phyloP scores from a whole-genome alignment of 495 filamentous ascomycete species.

The Hyaloscypha hepaticicola region DNA sequence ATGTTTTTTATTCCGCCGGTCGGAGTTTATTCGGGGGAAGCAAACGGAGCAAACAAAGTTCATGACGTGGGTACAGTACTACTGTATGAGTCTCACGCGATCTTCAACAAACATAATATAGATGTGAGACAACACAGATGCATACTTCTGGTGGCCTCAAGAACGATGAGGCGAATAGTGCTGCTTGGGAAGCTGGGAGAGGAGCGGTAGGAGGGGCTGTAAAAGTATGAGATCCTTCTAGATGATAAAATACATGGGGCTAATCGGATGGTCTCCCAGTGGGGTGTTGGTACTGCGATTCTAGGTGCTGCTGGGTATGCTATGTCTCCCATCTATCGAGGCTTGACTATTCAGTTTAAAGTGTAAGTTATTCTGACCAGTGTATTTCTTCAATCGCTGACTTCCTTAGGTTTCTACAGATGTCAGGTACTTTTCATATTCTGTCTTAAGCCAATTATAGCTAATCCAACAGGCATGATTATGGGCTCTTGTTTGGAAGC shows the following conservation, averaged over 20 bases:
- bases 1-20: not conserved
- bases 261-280: constrained; percentile 45
- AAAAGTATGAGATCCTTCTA: constrained; percentile 41
- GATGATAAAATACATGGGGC: not conserved
- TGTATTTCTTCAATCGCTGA: constrained; percentile 3
- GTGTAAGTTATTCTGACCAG: constrained; percentile 50
- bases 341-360: constrained; percentile 87
- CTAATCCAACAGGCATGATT: constrained; percentile 58
- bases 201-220: constrained; percentile 60
- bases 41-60: constrained; percentile 5
- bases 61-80: constrained; percentile 16
- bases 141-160: constrained; percentile 34
- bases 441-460: not conserved
- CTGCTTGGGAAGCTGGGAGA: constrained; percentile 60
- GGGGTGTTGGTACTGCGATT: constrained; percentile 57
- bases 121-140: constrained; percentile 21
- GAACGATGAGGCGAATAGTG: constrained; percentile 57
- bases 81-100: constrained; percentile 12
- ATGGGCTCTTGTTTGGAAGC: constrained; percentile 82
- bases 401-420: constrained; percentile 69
- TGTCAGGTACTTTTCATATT: constrained; percentile 53
- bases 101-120: constrained; percentile 11
- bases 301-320: constrained; percentile 56
- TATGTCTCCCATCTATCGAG: constrained; percentile 72
- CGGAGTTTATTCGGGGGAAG: constrained; percentile 1